Percentiles rank a stretch among this genome's conserved stretches.
Conservation (phyloP, 768 basidiomycete species). For the Suillus discolor region DNA sequence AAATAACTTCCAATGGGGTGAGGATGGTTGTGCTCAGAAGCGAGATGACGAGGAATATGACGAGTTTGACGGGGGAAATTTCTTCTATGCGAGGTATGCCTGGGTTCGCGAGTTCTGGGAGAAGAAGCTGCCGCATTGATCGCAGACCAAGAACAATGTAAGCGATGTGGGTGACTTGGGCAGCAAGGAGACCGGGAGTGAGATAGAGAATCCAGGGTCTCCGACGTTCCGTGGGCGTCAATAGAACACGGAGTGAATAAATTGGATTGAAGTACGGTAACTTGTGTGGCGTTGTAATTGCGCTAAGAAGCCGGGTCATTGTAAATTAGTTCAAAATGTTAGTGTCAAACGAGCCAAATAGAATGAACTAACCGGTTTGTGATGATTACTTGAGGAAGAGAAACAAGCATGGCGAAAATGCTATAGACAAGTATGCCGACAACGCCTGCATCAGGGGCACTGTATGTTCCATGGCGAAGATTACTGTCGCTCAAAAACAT, state of each 20-base stretch:
- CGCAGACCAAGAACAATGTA: conserved; percentile 48
- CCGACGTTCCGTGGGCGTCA: conserved; percentile 81
- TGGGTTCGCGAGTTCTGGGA: conserved; percentile 50
- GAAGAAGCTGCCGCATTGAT: conserved; percentile 52
- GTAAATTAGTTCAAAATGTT: neutral
- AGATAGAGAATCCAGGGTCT: conserved; percentile 81
- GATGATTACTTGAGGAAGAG: conserved; percentile 69
- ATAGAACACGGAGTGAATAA: conserved; percentile 64
- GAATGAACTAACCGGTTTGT: conserved; percentile 64
- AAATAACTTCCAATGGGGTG: conserved; percentile 79
- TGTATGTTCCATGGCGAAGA: conserved; percentile 66
- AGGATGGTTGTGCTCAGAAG: conserved; percentile 59
- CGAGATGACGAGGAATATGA: conserved; percentile 59
- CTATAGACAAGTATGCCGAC: conserved; percentile 68
- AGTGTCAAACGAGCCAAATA: neutral
- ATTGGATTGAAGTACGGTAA: conserved; percentile 62
- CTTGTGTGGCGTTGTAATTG: conserved; percentile 82
- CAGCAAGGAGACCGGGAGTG: conserved; percentile 65
- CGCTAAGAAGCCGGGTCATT: conserved; percentile 41
- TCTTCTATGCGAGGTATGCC: conserved; percentile 38
- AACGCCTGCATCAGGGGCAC: conserved; percentile 60
- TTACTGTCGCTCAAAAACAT: conserved; percentile 58
- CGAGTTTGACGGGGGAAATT: conserved; percentile 51
- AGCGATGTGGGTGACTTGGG: conserved; percentile 45
- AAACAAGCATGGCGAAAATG: conserved; percentile 64